phyloP scores from a whole-genome alignment of 2,329 filamentous ascomycete species.

The Aspergillus carbonarius region DNA sequence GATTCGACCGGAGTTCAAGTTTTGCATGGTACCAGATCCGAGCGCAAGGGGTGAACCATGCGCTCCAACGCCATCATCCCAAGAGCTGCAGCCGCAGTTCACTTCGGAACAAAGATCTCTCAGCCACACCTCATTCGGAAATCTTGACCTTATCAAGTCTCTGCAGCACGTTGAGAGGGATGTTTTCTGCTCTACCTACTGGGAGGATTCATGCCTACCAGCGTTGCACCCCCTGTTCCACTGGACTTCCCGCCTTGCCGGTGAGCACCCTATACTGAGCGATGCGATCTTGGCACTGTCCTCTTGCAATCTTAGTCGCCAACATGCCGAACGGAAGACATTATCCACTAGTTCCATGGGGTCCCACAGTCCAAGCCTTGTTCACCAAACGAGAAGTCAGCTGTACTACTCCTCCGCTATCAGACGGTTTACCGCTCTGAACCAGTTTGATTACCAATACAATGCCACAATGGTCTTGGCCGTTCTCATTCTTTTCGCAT shows the following conservation, averaged over 20 bases:
- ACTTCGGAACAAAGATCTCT: background rate
- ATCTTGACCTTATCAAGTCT: conserved; percentile 15
- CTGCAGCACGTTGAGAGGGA: conserved; percentile 23
- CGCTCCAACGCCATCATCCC: background rate
- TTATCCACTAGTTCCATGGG: conserved; percentile 1
- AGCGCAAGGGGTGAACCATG: too few relatives aligned
- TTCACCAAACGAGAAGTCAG: conserved; percentile 25
- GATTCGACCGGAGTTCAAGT: conserved; percentile 14
- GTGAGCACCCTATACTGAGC: conserved; percentile 7
- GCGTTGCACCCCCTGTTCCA: conserved; percentile 25
- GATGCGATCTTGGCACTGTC: conserved; percentile 23
- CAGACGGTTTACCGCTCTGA: conserved; percentile 11
- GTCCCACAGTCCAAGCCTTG: conserved; percentile 15
- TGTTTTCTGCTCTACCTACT: conserved; percentile 27
- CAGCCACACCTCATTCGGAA: background rate
- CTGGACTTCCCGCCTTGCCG: background rate
- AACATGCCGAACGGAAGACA: conserved; percentile 13
- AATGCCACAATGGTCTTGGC: conserved; percentile 10
- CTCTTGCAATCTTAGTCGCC: conserved; percentile 22
- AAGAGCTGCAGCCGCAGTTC: background rate
- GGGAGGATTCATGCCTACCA: conserved; percentile 25
- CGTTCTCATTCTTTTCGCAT: conserved; percentile 20
- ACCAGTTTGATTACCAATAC: conserved; percentile 1
- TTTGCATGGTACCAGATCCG: conserved; percentile 5
- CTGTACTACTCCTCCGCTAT: conserved; percentile 27